A percentile compares a stretch with the other conserved stretches of the same genome.
Conservation (phyloP, 306 rosid species). For the Vigna hirtella region DNA sequence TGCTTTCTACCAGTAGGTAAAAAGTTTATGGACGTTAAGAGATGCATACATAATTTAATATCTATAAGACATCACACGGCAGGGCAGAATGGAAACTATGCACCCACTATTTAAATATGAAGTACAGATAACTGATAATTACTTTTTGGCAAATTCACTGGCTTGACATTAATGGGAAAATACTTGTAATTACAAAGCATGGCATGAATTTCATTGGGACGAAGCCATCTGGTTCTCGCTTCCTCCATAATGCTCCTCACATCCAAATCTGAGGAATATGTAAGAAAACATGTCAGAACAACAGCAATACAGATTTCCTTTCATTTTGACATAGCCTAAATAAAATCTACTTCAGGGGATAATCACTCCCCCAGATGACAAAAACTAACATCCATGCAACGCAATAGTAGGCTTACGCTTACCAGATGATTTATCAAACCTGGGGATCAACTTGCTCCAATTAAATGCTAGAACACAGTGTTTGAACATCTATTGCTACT, state of each 20-base stretch:
- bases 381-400: constrained; percentile 2
- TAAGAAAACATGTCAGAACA: constrained; percentile 40
- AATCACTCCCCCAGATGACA: not conserved
- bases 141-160: constrained; percentile 87
- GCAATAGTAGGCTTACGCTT: not conserved
- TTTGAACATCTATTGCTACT: constrained; percentile 20
- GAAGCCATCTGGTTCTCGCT: constrained; percentile 91
- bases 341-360: not conserved
- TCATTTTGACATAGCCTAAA: not conserved
- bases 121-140: constrained; percentile 46
- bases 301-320: constrained; percentile 22
- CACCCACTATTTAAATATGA: constrained; percentile 40
- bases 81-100: constrained; percentile 28
- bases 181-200: constrained; percentile 79
- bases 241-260: constrained; percentile 70
- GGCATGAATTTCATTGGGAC: constrained; percentile 96
- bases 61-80: not conserved
- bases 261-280: constrained; percentile 72
- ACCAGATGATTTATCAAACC: constrained; percentile 26
- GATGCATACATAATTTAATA: not conserved
- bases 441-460: not conserved
- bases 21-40: constrained; percentile 16
- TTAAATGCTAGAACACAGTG: constrained; percentile 13
- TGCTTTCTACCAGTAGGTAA: constrained; percentile 11
- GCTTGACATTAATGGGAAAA: constrained; percentile 82